Evolutionary conservation across 1,284 basidiomycete species (phyloP).

Genomic region (Cryptococcus neoformans): DNA sequence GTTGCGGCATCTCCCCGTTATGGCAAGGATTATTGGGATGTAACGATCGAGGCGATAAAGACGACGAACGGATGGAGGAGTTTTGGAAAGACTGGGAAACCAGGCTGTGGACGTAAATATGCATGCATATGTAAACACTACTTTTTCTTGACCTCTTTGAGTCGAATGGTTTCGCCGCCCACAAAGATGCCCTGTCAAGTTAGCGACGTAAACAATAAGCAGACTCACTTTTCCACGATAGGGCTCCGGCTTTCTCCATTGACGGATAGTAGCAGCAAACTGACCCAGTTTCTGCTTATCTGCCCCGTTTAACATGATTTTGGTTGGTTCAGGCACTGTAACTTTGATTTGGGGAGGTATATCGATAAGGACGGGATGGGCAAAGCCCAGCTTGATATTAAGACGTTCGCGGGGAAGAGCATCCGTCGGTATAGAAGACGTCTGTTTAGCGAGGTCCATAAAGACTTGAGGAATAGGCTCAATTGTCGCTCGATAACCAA

Average conservation of each 20-base stretch:
- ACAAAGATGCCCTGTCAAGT: slow-evolving; percentile 78
- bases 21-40: slow-evolving; percentile 39
- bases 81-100: slow-evolving; percentile 32
- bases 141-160: slow-evolving; percentile 95
- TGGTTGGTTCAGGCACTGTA: slow-evolving; percentile 52
- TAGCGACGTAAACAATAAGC: background rate
- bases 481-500: slow-evolving; percentile 85
- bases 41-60: slow-evolving; percentile 16
- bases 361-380: slow-evolving; percentile 78
- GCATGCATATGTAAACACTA: slow-evolving; percentile 52
- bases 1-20: slow-evolving; percentile 21
- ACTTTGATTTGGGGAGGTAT: slow-evolving; percentile 76
- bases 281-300: slow-evolving; percentile 67
- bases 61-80: background rate
- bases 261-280: slow-evolving; percentile 82
- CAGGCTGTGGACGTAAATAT: slow-evolving; percentile 4
- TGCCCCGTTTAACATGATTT: slow-evolving; percentile 53
- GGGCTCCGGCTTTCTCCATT: slow-evolving; percentile 86
- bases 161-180: slow-evolving; percentile 78
- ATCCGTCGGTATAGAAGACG: slow-evolving; percentile 25
- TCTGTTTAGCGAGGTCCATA: slow-evolving; percentile 31
- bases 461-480: slow-evolving; percentile 70
- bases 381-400: slow-evolving; percentile 88
- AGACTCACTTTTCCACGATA: slow-evolving; percentile 89
- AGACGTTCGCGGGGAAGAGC: slow-evolving; percentile 50